A percentile compares a stretch with the other conserved stretches of the same genome.
phyloP scores from a whole-genome alignment of 129 eudicot genomes.

The Arctium minus region DNA sequence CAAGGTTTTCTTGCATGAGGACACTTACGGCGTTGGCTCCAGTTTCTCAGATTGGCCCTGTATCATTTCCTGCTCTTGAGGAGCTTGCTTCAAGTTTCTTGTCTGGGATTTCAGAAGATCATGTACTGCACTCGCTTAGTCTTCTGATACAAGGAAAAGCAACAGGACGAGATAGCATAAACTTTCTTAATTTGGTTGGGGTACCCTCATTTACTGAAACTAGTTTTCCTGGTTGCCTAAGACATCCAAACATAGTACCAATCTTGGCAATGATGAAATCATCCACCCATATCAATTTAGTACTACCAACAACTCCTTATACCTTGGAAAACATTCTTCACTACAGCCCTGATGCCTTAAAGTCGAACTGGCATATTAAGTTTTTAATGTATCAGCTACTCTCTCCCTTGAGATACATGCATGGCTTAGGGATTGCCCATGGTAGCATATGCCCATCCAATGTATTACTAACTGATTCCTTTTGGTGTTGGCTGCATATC shows the following conservation, averaged over 20 bases:
- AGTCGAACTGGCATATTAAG: slow-evolving; percentile 75
- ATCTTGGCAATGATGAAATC: slow-evolving; percentile 69
- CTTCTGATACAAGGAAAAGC: slow-evolving; percentile 76
- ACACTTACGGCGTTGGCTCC: slow-evolving; percentile 78
- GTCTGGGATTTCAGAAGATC: slow-evolving; percentile 72
- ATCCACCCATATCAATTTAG: slow-evolving; percentile 40
- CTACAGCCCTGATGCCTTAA: slow-evolving; percentile 76
- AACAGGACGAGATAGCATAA: slow-evolving; percentile 52
- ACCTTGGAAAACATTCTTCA: slow-evolving; percentile 80
- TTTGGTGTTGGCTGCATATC: slow-evolving; percentile 80
- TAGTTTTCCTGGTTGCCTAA: slow-evolving; percentile 79
- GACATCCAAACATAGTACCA: slow-evolving; percentile 93
- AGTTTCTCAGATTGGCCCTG: slow-evolving; percentile 55
- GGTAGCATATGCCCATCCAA: slow-evolving; percentile 65
- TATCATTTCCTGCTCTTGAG: slow-evolving; percentile 50
- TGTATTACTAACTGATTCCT: slow-evolving; percentile 52
- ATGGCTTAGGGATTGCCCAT: slow-evolving; percentile 68
- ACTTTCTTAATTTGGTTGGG: slow-evolving; percentile 74
- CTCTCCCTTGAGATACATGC: slow-evolving; percentile 72
- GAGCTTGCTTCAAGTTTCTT: slow-evolving; percentile 57
- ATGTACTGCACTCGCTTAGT: slow-evolving; percentile 55
- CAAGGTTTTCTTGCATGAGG: slow-evolving; percentile 73
- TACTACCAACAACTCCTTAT: slow-evolving; percentile 65
- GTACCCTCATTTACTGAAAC: slow-evolving; percentile 64
- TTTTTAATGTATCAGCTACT: slow-evolving; percentile 77